Base-by-base conservation (phyloP, 768 basidiomycete genomes). In the Exsudoporus frostii region DNA sequence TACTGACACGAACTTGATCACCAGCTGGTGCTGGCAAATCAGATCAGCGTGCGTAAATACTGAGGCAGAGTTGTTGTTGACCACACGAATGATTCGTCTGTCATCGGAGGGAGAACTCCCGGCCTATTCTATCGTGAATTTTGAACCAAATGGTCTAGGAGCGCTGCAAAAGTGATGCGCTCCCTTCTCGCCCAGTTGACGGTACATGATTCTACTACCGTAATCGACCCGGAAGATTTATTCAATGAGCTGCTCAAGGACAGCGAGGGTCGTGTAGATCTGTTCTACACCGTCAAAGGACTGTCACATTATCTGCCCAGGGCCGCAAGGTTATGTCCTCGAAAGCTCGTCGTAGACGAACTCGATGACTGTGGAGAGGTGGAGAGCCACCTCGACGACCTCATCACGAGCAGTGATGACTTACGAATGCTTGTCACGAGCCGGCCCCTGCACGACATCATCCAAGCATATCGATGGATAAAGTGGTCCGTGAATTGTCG, bases 81-180 rank as follows among this genome's bases (percentile, higher is more conserved):
- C 30, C 11, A 8, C 3, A 0, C 1, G 0, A 3, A 19, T 24
- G 45, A 47, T 2, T 48, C 55, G 30, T 43, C 11, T 2, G 32
- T 39, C 10, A 45, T 56, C 41, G 11, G 45, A 19, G 5, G 27
- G 20, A 1, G 56, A 51, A n/a, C 1, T 41, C 9, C 9, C 58
- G 19, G 50, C 25, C 0, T 62, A 50, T 66, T 67, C 41, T 67
- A 65, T 48, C 65, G 65, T 5, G 60, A 66, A 41, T 67, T 67
- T 36, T 48, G 48, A 5, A 44, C 25, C 1, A n/a, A 8, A 5
- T 20, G 40, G 1, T 60, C 58, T 4, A 63, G 49, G 2, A 50
- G 50, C 9, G 48, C 55, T 7, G 39, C 57, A 1, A 57, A 55
- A 19, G 50, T 65, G 13, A 46, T 63, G 40, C 56, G 58, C 6